Conservation (phyloP, 345 rosid species). For the Citrus sinensis region DNA sequence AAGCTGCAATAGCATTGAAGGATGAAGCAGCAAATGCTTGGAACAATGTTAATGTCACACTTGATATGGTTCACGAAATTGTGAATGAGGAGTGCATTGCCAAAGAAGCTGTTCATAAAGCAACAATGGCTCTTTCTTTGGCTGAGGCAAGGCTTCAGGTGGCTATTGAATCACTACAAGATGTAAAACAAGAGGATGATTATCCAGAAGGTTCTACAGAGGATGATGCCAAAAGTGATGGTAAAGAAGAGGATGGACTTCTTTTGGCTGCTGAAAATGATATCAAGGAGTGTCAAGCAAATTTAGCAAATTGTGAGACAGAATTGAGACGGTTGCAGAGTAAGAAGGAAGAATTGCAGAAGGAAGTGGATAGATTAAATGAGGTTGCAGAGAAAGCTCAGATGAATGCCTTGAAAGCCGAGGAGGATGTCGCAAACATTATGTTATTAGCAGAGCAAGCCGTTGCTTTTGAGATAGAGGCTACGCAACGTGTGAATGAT, state of each 20-base stretch:
- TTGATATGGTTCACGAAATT: slow-evolving; percentile 53
- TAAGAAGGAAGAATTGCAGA: slow-evolving; percentile 71
- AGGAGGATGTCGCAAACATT: slow-evolving; percentile 87
- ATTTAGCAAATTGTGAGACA: slow-evolving; percentile 51
- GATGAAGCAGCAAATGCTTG: slow-evolving; percentile 68
- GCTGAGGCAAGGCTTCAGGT: slow-evolving; percentile 80
- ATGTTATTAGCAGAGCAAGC: slow-evolving; percentile 97
- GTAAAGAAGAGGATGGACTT: slow-evolving; percentile 31
- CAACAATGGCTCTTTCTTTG: slow-evolving; percentile 79
- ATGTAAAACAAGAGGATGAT: slow-evolving; percentile 30
- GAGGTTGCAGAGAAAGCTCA: slow-evolving; percentile 65
- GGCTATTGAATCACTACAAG: slow-evolving; percentile 53
- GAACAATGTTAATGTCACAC: slow-evolving; percentile 54
- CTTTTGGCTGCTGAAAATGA: slow-evolving; percentile 58
- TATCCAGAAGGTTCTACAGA: slow-evolving; percentile 30
- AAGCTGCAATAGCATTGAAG: slow-evolving; percentile 78
- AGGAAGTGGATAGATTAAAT: slow-evolving; percentile 68
- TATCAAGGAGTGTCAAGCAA: slow-evolving; percentile 51
- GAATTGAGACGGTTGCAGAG: slow-evolving; percentile 51
- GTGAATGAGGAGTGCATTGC: slow-evolving; percentile 62
- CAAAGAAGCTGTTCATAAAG: slow-evolving; percentile 71
- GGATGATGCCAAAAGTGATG: slow-evolving; percentile 26
- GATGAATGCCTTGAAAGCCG: slow-evolving; percentile 71
- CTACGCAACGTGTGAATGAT: slow-evolving; percentile 60
- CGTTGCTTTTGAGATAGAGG: slow-evolving; percentile 88